Evolutionary conservation across 2,329 filamentous ascomycete genomes (phyloP), one percentile per base, ranked within the genome.

Genomic region (Aureobasidium sp.): DNA sequence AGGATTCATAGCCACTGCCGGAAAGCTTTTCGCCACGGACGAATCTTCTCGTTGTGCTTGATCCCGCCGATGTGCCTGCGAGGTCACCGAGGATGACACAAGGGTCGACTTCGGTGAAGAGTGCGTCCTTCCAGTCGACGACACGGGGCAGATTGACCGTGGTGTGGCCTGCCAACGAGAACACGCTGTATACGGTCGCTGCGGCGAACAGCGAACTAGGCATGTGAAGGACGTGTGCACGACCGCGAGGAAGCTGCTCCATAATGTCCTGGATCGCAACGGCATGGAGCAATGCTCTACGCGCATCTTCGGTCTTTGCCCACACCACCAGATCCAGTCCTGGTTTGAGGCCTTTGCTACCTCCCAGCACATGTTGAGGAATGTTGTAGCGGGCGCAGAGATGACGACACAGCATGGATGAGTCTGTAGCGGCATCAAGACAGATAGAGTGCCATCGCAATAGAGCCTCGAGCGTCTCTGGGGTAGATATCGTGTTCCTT

Each of bases 261-360:
- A 78, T 67, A 13, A 78, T 77, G 38, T 77, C 74, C 61, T 78
- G 76, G 19, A 78, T 78, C 0, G 75, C 74, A 38, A 75, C 71
- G 2, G 76, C 75, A 42, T 78, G 76, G 10, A 78, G 64, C 4
- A 78, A 65, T 3, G 75, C 73, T 33, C 71, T 68, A 4, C 74
- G 71, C 6, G 75, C 75, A 57, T 77, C 71, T 38, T 73, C 68
- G 0, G 71, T 74, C 7, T 66, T 67, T 1, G 67, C 69, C 76
- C 75, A 78, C 37, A 69, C 69, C 1, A 69, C 61, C 19, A 77
- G 63, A 61, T 78, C 74, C 8, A 76, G 69, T 1, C 68, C 67
- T 0, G 67, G 43, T 5, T 68, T 67, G 4, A 69, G 60, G 3
- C 63, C 62, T 25, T 67, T 67, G 19, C 64, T 65, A 11, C 69